phyloP scores from a whole-genome alignment of 2,329 filamentous ascomycete species.

The Phyllosticta capitalensis region DNA sequence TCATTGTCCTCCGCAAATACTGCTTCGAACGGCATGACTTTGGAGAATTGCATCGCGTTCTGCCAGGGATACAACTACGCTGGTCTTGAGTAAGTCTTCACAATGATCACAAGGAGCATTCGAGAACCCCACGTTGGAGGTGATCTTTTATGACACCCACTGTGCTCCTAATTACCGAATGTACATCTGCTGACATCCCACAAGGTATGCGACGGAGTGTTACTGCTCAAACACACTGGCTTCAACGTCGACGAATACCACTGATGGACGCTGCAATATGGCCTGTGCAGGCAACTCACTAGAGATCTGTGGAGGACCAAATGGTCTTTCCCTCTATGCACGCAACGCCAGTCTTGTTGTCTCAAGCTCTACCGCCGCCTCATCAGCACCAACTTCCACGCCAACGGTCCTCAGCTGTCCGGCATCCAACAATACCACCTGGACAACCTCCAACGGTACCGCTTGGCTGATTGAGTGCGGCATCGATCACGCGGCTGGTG shows the following conservation, averaged over 20 bases:
- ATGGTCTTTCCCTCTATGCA: not conserved
- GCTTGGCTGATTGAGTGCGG: slow-evolving; percentile 10
- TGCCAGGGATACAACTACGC: no score
- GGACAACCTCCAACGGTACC: slow-evolving; percentile 11
- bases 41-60: slow-evolving; percentile 10
- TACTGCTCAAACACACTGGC: not conserved
- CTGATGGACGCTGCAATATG: not conserved
- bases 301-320: no score
- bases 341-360: not conserved
- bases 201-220: no score
- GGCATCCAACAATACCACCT: slow-evolving; percentile 11
- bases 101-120: no score
- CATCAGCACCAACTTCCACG: no score
- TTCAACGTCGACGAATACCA: not conserved
- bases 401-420: slow-evolving; percentile 9
- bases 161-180: no score
- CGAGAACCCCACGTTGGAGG: no score
- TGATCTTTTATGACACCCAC: no score
- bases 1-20: no score
- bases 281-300: no score
- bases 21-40: not conserved
- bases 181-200: no score
- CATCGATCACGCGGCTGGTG: slow-evolving; percentile 3
- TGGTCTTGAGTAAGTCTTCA: no score
- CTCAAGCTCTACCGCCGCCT: not conserved